Conservation (phyloP, 805 yeast species). For the Pichia thaimueangensis region DNA sequence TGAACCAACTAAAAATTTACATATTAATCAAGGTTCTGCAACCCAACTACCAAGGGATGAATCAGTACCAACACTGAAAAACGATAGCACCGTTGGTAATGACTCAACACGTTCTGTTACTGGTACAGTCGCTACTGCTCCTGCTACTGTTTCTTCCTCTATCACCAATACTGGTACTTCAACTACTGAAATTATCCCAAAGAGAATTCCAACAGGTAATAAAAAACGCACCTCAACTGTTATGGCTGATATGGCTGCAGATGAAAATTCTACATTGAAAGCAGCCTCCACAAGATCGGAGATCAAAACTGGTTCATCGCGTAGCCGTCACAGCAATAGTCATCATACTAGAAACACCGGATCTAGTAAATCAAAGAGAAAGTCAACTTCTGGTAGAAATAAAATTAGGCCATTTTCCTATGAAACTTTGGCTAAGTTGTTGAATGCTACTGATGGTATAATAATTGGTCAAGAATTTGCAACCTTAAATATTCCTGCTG, state of each 20-base stretch:
- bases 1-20: constrained; percentile 2
- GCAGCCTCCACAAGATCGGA: neutral
- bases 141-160: too few species aligned
- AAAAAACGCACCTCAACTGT: too few species aligned
- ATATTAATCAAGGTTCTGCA: neutral
- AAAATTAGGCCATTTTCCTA: constrained; percentile 31
- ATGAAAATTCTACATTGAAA: neutral
- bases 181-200: too few species aligned
- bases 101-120: too few species aligned
- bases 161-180: too few species aligned
- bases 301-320: constrained; percentile 3
- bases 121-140: too few species aligned
- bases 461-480: constrained; percentile 67
- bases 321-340: neutral
- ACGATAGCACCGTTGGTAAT: too few species aligned
- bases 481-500: constrained; percentile 62
- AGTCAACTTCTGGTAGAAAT: constrained; percentile 10
- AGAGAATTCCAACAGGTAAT: too few species aligned
- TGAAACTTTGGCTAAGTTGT: constrained; percentile 42
- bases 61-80: neutral
- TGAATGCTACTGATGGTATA: constrained; percentile 56
- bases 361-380: constrained; percentile 13
- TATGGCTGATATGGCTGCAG: too few species aligned
- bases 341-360: constrained; percentile 2
- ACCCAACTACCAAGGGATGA: neutral